These are phyloP conservation scores for Sporisorium exsertum DNA, from an alignment of 1,284 basidiomycete species.

Conservation along the genomic window DNA sequence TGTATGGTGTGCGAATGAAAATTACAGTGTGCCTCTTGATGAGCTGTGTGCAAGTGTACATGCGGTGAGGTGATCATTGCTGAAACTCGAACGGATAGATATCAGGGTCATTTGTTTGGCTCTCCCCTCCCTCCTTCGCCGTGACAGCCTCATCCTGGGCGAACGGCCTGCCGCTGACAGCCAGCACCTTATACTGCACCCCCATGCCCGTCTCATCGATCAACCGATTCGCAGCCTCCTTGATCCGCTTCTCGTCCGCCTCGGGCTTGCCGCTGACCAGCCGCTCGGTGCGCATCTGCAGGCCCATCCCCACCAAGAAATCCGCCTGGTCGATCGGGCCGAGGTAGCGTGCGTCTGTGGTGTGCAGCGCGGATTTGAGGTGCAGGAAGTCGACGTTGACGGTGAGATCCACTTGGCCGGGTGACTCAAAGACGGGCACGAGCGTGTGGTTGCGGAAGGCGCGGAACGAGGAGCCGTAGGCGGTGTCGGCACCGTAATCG, in stretches of 20 bases:
- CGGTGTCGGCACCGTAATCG: slow-evolving; percentile 86
- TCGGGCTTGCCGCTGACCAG: slow-evolving; percentile 73
- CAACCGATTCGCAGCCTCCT: slow-evolving; percentile 72
- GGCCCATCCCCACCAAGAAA: slow-evolving; percentile 76
- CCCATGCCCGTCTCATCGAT: slow-evolving; percentile 75
- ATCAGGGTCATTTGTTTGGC: slow-evolving; percentile 7
- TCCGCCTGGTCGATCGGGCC: slow-evolving; percentile 78
- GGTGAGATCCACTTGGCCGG: slow-evolving; percentile 91
- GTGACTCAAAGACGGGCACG: slow-evolving; percentile 84
- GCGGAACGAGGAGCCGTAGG: slow-evolving; percentile 83
- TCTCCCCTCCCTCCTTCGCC: not conserved
- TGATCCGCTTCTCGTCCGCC: slow-evolving; percentile 73
- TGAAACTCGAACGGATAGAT: slow-evolving; percentile 43
- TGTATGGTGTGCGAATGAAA: not conserved
- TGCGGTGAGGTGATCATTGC: slow-evolving; percentile 11
- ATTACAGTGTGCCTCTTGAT: not conserved
- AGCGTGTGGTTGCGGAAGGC: slow-evolving; percentile 90
- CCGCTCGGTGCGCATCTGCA: slow-evolving; percentile 75
- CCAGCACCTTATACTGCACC: slow-evolving; percentile 74
- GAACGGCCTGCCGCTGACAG: slow-evolving; percentile 52
- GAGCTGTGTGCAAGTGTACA: not conserved
- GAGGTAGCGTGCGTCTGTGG: slow-evolving; percentile 71
- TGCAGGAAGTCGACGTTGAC: slow-evolving; percentile 95
- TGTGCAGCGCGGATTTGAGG: slow-evolving; percentile 79
- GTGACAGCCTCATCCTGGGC: not conserved